Conservation (phyloP, 345 rosid genomes). For the Linum trigynum region DNA sequence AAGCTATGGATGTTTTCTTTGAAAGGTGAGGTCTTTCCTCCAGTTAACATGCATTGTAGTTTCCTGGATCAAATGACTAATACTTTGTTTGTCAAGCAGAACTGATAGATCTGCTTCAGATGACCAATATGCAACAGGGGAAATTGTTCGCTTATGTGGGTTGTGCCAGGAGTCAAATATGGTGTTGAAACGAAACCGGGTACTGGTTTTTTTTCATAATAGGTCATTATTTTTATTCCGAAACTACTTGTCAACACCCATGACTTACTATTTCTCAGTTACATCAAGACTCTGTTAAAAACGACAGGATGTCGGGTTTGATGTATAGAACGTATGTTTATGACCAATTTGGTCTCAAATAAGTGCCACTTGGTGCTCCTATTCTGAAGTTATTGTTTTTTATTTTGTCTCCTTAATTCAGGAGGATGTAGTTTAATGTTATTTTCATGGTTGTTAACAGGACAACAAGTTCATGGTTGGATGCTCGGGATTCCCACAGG, state of each 20-base stretch:
- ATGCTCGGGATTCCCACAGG: constrained; percentile 83
- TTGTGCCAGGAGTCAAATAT: constrained; percentile 73
- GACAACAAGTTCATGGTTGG: constrained; percentile 96
- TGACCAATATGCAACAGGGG: constrained; percentile 47
- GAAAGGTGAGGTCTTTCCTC: constrained; percentile 47
- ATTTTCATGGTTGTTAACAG: constrained; percentile 28
- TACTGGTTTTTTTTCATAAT: constrained; percentile 16
- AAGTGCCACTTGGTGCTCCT: neutral
- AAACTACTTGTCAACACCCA: no score
- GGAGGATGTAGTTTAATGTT: neutral
- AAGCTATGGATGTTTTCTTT: constrained; percentile 86
- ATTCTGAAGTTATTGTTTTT: neutral
- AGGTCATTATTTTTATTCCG: constrained; percentile 2
- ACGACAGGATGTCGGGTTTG: no score
- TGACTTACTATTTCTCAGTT: no score
- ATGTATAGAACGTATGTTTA: no score
- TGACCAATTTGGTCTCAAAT: neutral
- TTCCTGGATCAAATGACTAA: constrained; percentile 6
- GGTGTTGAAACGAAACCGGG: constrained; percentile 83
- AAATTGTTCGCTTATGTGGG: constrained; percentile 65
- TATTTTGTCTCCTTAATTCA: neutral
- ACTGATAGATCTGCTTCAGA: constrained; percentile 51
- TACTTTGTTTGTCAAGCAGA: constrained; percentile 31
- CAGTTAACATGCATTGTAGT: constrained; percentile 7
- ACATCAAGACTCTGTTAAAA: no score